Base-by-base conservation (phyloP, 1,139 yeast species). In the Kluyveromyces sp. region DNA sequence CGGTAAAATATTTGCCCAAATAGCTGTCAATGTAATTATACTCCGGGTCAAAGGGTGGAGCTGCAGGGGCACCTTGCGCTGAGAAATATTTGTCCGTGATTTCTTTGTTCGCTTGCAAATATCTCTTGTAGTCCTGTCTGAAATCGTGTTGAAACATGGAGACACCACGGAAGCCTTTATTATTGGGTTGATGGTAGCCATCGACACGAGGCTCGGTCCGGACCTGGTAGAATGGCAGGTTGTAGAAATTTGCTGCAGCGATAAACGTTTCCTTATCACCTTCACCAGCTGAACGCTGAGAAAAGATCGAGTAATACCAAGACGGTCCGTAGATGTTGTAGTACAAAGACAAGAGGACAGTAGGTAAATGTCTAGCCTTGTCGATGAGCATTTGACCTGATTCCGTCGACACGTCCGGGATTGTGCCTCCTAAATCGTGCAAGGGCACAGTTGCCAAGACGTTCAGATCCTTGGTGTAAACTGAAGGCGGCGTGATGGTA, bases 261-360 rank as follows among this genome's bases (percentile, higher is more conserved):
- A 84, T 67, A 57, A 84, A 87, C 0, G 95, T 85, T 59, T 87
- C 96, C 60, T 86, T 87, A 61, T 87, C 95, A 49, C 95, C 95
- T 66, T 85, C 94, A 36, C 96, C 95, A 46, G 80, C 83, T 0
- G 85, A 78, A 12, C 89, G 89, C 64, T 86, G 95, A 0, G 92
- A 80, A 44, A 87, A 75, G 39, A 87, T 71, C n/a, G 94, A 94
- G 62, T 86, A 87, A 58, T 75, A 87, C 65, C 79, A 78, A 15
- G 74, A 73, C 4, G 92, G 94, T 0, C 95, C 95, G 58, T 77
- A 82, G 33, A 83, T 63, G 58, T 86, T 87, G 65, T 86, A 87
- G 64, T 85, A 86, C 31, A 83, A 64, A 0, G 94, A 78, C 43
- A 87, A 64, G 43, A 85, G 60, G 44, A 86, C 64, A 9, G 85